A percentile compares a stretch with the other conserved stretches of the same genome.
These are phyloP conservation scores for Rhizoctonia solani DNA, from an alignment of 1,284 basidiomycete genomes.

Conservation along the genomic window DNA sequence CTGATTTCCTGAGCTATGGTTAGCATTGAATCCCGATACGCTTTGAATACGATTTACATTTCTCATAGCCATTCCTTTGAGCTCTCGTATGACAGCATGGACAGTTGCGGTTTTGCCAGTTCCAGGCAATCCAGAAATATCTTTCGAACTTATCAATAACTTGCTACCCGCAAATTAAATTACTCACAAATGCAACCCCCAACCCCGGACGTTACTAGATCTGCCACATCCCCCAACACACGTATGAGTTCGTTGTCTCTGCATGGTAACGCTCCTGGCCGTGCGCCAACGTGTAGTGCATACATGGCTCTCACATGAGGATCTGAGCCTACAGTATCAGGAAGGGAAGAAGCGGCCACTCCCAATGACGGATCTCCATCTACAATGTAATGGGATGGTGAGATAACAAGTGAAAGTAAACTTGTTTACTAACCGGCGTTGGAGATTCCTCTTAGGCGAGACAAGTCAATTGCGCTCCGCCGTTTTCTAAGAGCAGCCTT, in stretches of 20 bases:
- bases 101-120: constrained; percentile 99
- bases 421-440: constrained; percentile 4
- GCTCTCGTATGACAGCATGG: constrained; percentile 84
- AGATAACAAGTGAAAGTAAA: neutral
- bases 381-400: neutral
- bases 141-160: constrained; percentile 49
- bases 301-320: constrained; percentile 86
- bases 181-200: constrained; percentile 93
- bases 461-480: constrained; percentile 42
- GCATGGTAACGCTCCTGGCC: constrained; percentile 90
- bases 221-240: constrained; percentile 78
- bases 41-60: constrained; percentile 52
- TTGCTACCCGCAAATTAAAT: constrained; percentile 16
- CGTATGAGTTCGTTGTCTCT: constrained; percentile 84
- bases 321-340: constrained; percentile 45
- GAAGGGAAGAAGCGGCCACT: constrained; percentile 22
- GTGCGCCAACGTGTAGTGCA: constrained; percentile 89
- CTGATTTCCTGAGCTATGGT: constrained; percentile 71
- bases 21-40: neutral
- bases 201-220: constrained; percentile 87
- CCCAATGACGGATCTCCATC: constrained; percentile 58
- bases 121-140: constrained; percentile 96
- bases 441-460: constrained; percentile 12
- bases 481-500: constrained; percentile 55
- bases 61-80: constrained; percentile 82